Evolutionary conservation across 257 asterid species (phyloP).

Genomic region (Lycium barbarum): DNA sequence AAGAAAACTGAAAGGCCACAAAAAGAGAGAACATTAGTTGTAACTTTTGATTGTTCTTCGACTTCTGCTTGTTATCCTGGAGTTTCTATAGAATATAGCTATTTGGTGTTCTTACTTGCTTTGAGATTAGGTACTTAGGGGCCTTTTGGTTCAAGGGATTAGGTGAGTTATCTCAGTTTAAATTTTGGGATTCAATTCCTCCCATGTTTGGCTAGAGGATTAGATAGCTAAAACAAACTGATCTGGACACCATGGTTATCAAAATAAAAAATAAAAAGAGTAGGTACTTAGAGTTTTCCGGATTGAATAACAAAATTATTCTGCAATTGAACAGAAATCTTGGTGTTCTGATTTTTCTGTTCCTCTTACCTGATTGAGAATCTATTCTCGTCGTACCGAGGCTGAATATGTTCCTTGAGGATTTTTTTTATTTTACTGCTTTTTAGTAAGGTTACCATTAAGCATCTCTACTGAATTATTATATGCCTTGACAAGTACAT

Average conservation of each 20-base stretch:
- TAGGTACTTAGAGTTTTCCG: not conserved
- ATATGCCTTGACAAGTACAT: not conserved
- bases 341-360: not conserved
- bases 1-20: not conserved
- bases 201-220: no score
- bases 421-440: not conserved
- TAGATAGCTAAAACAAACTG: no score
- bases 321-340: not conserved
- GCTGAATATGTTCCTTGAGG: not conserved
- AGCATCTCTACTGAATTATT: slow-evolving; percentile 11
- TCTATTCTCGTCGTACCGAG: not conserved
- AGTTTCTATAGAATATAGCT: not conserved
- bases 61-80: not conserved
- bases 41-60: not conserved
- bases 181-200: no score
- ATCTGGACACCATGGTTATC: not conserved
- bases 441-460: not conserved
- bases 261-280: not conserved
- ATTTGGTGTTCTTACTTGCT: not conserved
- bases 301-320: not conserved
- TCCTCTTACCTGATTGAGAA: not conserved
- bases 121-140: not conserved
- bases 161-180: no score
- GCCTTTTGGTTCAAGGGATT: no score
- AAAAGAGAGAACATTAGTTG: not conserved